Evolutionary conservation across 305 asterid species (phyloP).

Genomic region (Fraxinus angustifolia): DNA sequence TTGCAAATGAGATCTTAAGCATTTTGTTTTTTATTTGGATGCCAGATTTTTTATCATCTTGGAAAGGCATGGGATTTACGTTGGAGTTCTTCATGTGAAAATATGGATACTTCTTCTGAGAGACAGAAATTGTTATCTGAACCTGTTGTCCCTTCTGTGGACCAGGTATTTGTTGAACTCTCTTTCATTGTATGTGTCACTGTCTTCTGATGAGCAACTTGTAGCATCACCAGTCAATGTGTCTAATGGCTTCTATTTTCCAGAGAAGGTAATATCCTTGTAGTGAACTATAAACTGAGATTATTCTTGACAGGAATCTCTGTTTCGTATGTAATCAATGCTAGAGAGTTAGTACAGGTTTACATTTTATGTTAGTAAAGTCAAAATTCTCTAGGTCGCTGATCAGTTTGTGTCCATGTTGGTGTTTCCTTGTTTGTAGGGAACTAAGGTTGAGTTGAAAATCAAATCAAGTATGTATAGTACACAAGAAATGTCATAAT

Average conservation of each 20-base stretch:
- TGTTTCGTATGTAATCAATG: constrained; percentile 9
- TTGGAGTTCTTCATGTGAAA: constrained; percentile 54
- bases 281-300: constrained; percentile 1
- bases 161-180: constrained; percentile 49
- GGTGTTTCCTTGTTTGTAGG: background rate
- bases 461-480: background rate
- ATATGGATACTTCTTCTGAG: constrained; percentile 36
- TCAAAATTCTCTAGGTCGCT: background rate
- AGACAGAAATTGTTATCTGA: constrained; percentile 42
- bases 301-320: constrained; percentile 7
- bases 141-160: constrained; percentile 56
- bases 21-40: constrained; percentile 25
- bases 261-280: background rate
- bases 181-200: constrained; percentile 16
- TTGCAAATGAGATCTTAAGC: constrained; percentile 10
- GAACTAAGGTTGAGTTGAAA: background rate
- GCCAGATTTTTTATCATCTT: constrained; percentile 84
- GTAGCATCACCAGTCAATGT: constrained; percentile 6
- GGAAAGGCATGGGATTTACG: constrained; percentile 91
- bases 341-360: background rate
- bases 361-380: background rate
- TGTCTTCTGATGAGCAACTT: constrained; percentile 17
- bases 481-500: background rate
- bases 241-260: background rate
- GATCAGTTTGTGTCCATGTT: background rate